Percentiles rank a stretch among this genome's conserved stretches.
Conservation (phyloP, 139 green algal genomes). For the Tetradesmus lagerheimii region DNA sequence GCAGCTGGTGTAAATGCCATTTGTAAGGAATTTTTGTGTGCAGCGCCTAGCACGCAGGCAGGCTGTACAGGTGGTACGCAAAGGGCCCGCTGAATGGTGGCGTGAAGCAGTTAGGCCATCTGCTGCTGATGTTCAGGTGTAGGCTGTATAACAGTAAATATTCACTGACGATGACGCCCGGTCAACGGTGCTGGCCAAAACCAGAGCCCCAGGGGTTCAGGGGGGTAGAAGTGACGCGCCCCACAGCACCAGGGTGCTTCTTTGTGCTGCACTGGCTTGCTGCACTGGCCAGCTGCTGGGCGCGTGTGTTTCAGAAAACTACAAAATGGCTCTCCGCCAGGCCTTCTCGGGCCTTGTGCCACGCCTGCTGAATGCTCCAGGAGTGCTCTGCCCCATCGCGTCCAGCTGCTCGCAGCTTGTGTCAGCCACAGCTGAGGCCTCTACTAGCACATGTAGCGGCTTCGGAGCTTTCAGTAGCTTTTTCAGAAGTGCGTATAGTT, state of each 20-base stretch:
- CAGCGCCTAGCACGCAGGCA: no score
- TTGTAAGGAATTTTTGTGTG: no score
- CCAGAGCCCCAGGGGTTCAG: not conserved
- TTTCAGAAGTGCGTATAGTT: not conserved
- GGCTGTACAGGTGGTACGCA: no score
- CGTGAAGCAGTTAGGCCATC: no score
- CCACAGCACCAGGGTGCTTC: not conserved
- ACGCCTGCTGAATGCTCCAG: constrained; percentile 10
- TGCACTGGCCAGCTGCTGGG: not conserved
- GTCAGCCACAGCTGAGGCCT: not conserved
- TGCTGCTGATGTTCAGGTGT: no score
- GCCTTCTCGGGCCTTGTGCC: constrained; percentile 33
- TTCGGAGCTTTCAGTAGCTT: not conserved
- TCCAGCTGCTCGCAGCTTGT: constrained; percentile 8
- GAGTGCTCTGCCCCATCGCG: constrained; percentile 26
- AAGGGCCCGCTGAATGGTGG: no score
- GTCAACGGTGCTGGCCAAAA: constrained; percentile 3
- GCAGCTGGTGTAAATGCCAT: no score
- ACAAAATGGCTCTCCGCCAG: constrained; percentile 50
- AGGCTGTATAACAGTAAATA: no score
- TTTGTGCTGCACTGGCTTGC: not conserved
- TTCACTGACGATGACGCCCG: no score
- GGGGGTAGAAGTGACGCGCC: not conserved
- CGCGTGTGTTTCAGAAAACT: not conserved
- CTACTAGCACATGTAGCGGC: constrained; percentile 17